These are phyloP conservation scores for Arthrobotrys entomopaga DNA, from an alignment of 2,329 filamentous ascomycete genomes.

Conservation along the genomic window DNA sequence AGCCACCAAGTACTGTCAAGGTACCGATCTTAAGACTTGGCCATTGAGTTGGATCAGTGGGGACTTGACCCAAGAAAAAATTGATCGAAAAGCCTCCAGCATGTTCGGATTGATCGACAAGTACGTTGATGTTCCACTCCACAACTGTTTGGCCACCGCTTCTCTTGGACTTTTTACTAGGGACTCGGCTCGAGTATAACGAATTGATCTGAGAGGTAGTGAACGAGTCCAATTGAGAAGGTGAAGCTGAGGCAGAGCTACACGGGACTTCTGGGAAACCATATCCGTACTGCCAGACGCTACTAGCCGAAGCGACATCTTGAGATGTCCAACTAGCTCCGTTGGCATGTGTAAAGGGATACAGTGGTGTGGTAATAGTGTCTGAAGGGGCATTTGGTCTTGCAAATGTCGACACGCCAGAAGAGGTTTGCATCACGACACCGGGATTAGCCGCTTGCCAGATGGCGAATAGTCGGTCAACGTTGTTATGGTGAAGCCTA, in stretches of 20 bases:
- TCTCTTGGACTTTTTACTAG: not conserved
- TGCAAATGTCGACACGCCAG: conserved; percentile 53
- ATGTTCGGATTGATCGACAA: conserved; percentile 56
- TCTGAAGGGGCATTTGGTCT: conserved; percentile 31
- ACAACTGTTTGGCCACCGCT: not conserved
- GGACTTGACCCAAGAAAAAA: conserved; percentile 5
- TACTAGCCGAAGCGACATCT: conserved; percentile 44
- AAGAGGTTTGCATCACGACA: conserved; percentile 20
- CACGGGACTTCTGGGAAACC: conserved; percentile 57
- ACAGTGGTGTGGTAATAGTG: conserved; percentile 55
- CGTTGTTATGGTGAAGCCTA: conserved; percentile 56
- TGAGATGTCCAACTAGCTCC: conserved; percentile 55
- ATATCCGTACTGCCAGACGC: conserved; percentile 55
- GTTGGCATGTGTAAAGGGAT: conserved; percentile 55
- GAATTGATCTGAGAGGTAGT: conserved; percentile 47
- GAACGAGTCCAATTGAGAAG: conserved; percentile 32
- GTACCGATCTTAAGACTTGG: not conserved
- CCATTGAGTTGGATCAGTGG: conserved; percentile 1
- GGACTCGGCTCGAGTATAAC: conserved; percentile 33
- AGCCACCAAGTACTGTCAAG: conserved; percentile 3
- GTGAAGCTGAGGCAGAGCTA: conserved; percentile 9
- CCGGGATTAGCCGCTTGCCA: conserved; percentile 58
- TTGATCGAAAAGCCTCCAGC: conserved; percentile 19
- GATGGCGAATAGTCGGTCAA: conserved; percentile 59
- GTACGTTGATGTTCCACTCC: conserved; percentile 56